These are phyloP conservation scores for Saccharomycopsis hybrid DNA, from an alignment of 1,139 yeast genomes.

Conservation along the genomic window DNA sequence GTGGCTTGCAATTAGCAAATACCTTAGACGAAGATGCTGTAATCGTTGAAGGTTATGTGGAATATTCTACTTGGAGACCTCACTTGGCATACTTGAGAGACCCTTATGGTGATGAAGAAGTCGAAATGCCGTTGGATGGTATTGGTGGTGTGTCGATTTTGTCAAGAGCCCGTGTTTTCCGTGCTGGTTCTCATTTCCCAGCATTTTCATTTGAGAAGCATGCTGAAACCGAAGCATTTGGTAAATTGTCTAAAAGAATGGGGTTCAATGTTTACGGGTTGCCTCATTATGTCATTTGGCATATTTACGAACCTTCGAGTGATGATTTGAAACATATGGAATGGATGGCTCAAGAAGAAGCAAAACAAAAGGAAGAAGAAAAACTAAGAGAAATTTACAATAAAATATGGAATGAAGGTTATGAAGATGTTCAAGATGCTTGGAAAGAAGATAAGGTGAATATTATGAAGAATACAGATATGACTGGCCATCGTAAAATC, in stretches of 20 bases:
- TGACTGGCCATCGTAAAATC: conserved; percentile 28
- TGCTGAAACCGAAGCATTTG: conserved; percentile 39
- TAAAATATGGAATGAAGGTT: conserved; percentile 33
- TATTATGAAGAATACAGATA: conserved; percentile 64
- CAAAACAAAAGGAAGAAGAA: conserved; percentile 31
- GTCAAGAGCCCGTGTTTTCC: conserved; percentile 32
- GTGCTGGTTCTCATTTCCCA: conserved; percentile 35
- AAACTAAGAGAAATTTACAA: conserved; percentile 31
- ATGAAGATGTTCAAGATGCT: conserved; percentile 32
- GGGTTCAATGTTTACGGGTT: conserved; percentile 34
- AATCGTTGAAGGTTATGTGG: conserved; percentile 37
- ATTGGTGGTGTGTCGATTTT: conserved; percentile 39
- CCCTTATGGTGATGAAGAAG: conserved; percentile 37
- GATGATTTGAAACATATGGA: conserved; percentile 43
- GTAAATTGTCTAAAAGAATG: conserved; percentile 36
- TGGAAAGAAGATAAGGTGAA: conserved; percentile 35
- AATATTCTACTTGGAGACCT: conserved; percentile 39
- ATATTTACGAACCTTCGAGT: conserved; percentile 37
- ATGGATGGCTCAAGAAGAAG: conserved; percentile 40
- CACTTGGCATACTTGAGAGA: conserved; percentile 36
- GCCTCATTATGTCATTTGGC: conserved; percentile 40
- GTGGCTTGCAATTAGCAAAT: conserved; percentile 33
- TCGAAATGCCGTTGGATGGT: conserved; percentile 36
- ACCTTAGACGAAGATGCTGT: conserved; percentile 35
- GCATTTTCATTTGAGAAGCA: conserved; percentile 37